Conservation (phyloP, 2,329 filamentous ascomycete species). For the Ceratocystis albifundus region DNA sequence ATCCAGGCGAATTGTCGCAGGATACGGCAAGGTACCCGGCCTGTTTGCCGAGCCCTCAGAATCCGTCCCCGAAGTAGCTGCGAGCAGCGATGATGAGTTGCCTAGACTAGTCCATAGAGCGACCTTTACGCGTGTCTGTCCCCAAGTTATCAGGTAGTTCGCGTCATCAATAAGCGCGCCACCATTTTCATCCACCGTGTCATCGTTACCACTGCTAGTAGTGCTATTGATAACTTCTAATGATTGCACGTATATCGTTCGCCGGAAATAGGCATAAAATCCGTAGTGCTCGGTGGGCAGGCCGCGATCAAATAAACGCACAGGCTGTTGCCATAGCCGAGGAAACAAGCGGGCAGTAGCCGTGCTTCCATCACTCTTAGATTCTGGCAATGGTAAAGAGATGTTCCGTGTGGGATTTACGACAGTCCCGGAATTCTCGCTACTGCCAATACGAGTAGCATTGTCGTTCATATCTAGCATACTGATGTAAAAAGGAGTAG, state of each 20-base stretch:
- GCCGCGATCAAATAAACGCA: conserved; percentile 76
- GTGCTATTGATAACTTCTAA: conserved; percentile 38
- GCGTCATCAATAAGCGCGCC: conserved; percentile 45
- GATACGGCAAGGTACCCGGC: conserved; percentile 53
- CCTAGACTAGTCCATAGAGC: conserved; percentile 50
- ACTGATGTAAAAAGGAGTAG: conserved; percentile 79
- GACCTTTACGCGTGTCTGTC: conserved; percentile 50
- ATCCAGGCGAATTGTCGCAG: conserved; percentile 49
- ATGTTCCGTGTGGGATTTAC: conserved; percentile 13
- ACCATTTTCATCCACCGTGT: conserved; percentile 38
- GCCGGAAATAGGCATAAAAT: conserved; percentile 86
- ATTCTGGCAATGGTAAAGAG: conserved; percentile 51
- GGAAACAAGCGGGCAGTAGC: conserved; percentile 62
- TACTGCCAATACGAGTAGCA: conserved; percentile 28
- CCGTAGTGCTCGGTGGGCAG: conserved; percentile 75
- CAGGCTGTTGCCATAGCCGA: conserved; percentile 58
- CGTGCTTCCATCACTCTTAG: conserved; percentile 59
- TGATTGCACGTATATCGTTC: conserved; percentile 68
- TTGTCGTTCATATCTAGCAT: conserved; percentile 44
- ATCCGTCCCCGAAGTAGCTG: conserved; percentile 26
- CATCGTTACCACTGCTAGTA: conserved; percentile 27
- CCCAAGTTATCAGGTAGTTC: conserved; percentile 46
- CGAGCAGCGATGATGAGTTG: conserved; percentile 35
- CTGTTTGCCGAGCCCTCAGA: conserved; percentile 28
- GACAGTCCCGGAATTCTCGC: conserved; percentile 26